phyloP scores from a whole-genome alignment of 2,329 filamentous ascomycete species.

The Diplocarpon rosae region DNA sequence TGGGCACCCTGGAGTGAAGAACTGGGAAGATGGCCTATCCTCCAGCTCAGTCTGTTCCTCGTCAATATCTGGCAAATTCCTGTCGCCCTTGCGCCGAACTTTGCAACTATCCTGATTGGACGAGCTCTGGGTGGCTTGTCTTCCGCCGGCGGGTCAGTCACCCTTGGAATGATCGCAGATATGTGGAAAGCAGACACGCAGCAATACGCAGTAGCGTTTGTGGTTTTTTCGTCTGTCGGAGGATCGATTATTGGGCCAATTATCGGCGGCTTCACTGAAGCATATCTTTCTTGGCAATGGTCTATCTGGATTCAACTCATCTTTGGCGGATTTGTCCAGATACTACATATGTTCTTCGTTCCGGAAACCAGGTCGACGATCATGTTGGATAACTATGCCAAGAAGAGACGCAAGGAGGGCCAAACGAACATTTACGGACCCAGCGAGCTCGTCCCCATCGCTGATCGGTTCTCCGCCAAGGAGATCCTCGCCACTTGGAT shows the following conservation, averaged over 20 bases:
- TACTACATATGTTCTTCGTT: conserved; percentile 56
- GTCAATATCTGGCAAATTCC: conserved; percentile 71
- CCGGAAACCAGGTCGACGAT: conserved; percentile 70
- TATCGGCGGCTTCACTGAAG: conserved; percentile 65
- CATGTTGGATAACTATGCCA: conserved; percentile 70
- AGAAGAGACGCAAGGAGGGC: conserved; percentile 54
- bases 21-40: conserved; percentile 63
- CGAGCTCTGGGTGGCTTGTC: conserved; percentile 59
- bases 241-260: conserved; percentile 69
- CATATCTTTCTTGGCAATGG: conserved; percentile 60
- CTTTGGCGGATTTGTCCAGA: conserved; percentile 58
- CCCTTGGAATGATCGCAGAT: conserved; percentile 64
- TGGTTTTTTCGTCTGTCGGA: conserved; percentile 70
- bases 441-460: conserved; percentile 55
- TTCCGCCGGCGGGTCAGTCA: conserved; percentile 62
- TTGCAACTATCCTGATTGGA: conserved; percentile 58
- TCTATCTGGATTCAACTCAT: conserved; percentile 80
- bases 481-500: conserved; percentile 47
- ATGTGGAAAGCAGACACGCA: conserved; percentile 60
- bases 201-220: conserved; percentile 65
- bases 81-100: conserved; percentile 63
- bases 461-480: conserved; percentile 44
- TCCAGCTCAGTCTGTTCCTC: conserved; percentile 61
- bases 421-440: conserved; percentile 53
- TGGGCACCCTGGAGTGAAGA: conserved; percentile 88